phyloP scores from a whole-genome alignment of 2,329 filamentous ascomycete species.

The Ophiosphaerella herpotricha region DNA sequence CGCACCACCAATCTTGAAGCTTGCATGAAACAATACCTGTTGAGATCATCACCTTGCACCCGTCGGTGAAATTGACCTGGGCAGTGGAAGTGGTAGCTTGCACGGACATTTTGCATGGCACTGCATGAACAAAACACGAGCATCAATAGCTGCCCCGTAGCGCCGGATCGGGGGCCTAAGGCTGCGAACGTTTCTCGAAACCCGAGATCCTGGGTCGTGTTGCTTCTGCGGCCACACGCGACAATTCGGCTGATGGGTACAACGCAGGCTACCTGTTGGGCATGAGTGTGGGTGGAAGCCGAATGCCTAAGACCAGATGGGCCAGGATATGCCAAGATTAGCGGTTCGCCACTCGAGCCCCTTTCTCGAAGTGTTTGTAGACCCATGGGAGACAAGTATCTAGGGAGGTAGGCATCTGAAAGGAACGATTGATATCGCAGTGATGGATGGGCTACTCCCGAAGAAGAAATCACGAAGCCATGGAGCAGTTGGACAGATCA shows the following conservation, averaged over 20 bases:
- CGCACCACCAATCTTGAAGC: slow-evolving; percentile 34
- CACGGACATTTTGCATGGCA: slow-evolving; percentile 15
- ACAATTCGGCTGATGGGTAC: slow-evolving; percentile 18
- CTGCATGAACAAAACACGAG: slow-evolving; percentile 29
- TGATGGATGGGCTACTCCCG: slow-evolving; percentile 32
- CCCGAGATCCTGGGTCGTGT: slow-evolving; percentile 19
- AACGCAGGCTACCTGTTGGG: slow-evolving; percentile 7
- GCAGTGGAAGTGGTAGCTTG: slow-evolving; percentile 15
- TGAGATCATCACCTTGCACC: slow-evolving; percentile 20
- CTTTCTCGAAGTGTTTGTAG: no score
- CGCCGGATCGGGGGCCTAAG: slow-evolving; percentile 2
- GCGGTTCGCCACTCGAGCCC: no score
- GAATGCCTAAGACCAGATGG: no score
- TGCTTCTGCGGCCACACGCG: slow-evolving; percentile 21
- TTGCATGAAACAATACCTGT: slow-evolving; percentile 34
- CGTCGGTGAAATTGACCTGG: slow-evolving; percentile 9
- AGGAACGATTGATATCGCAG: no score
- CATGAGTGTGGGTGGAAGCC: slow-evolving; percentile 2
- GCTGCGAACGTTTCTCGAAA: slow-evolving; percentile 7
- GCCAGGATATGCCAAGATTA: no score
- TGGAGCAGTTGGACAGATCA: slow-evolving; percentile 7
- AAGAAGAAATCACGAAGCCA: slow-evolving; percentile 22
- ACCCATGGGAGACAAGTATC: background rate
- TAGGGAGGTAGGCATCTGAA: background rate
- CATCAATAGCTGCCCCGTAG: slow-evolving; percentile 3